phyloP scores from a whole-genome alignment of 2,329 filamentous ascomycete species.

The Myriosclerotinia scirpicola region DNA sequence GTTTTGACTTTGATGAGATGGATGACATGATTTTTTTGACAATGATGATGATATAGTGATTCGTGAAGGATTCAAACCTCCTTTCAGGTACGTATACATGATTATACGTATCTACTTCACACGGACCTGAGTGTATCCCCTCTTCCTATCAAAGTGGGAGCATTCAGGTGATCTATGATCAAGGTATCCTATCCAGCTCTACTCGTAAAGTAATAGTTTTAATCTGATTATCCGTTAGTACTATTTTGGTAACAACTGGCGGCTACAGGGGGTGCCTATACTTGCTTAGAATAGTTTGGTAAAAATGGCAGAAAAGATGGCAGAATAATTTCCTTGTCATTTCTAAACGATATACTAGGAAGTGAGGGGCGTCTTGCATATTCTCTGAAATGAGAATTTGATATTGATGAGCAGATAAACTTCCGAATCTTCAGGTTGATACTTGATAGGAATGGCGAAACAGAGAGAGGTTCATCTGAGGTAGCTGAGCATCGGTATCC shows the following conservation, averaged over 20 bases:
- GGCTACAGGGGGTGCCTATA: neutral
- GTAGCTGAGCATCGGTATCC: constrained; percentile 6
- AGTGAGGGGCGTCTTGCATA: constrained; percentile 3
- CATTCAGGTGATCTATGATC: constrained; percentile 9
- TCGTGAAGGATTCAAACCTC: too few relatives aligned
- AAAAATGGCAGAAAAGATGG: constrained; percentile 13
- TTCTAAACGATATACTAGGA: constrained; percentile 2
- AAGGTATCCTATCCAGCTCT: neutral
- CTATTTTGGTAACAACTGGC: constrained; percentile 13
- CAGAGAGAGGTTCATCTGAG: neutral
- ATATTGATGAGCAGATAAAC: neutral
- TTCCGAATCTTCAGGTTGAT: neutral
- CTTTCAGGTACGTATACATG: too few relatives aligned
- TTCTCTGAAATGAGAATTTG: neutral
- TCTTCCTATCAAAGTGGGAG: neutral
- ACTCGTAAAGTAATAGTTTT: neutral
- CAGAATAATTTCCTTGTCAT: constrained; percentile 11
- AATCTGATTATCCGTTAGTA: constrained; percentile 5
- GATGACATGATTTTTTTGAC: neutral
- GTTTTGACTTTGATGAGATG: neutral
- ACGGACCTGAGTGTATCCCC: constrained; percentile 14
- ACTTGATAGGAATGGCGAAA: neutral
- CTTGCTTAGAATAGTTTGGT: constrained; percentile 13
- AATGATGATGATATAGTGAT: too few relatives aligned
- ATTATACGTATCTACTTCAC: neutral